These are phyloP conservation scores for Orbilia brochopaga DNA, from an alignment of 2,329 filamentous ascomycete species.

Conservation along the genomic window DNA sequence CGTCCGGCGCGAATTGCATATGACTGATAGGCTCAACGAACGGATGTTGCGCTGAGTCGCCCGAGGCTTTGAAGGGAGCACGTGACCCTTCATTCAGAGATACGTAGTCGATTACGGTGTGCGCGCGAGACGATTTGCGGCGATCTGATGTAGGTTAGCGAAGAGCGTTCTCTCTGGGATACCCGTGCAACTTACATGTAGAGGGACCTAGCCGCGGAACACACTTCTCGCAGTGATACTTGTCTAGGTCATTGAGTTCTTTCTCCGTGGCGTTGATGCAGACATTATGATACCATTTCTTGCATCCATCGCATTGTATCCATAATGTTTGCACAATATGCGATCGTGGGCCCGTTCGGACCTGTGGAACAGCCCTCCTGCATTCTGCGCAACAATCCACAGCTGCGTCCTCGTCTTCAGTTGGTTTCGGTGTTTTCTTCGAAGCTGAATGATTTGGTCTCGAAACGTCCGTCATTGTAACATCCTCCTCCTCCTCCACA, in stretches of 20 bases:
- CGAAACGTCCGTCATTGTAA: slow-evolving; percentile 30
- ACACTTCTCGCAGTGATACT: slow-evolving; percentile 69
- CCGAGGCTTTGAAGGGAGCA: slow-evolving; percentile 67
- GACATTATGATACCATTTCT: slow-evolving; percentile 71
- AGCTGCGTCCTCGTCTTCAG: slow-evolving; percentile 32
- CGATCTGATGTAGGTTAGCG: slow-evolving; percentile 58
- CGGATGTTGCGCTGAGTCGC: slow-evolving; percentile 70
- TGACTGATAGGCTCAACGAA: slow-evolving; percentile 71
- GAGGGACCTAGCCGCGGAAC: slow-evolving; percentile 68
- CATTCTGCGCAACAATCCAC: slow-evolving; percentile 43
- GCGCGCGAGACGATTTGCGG: slow-evolving; percentile 69
- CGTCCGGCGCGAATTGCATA: slow-evolving; percentile 67
- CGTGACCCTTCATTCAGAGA: slow-evolving; percentile 67
- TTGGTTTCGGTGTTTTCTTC: slow-evolving; percentile 16
- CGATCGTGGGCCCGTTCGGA: slow-evolving; percentile 30
- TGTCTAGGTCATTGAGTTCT: slow-evolving; percentile 71
- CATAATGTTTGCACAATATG: slow-evolving; percentile 58
- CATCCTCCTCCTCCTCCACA: slow-evolving; percentile 44
- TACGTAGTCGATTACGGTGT: slow-evolving; percentile 72
- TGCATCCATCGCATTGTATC: slow-evolving; percentile 73
- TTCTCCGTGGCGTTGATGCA: slow-evolving; percentile 71
- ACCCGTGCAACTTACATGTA: slow-evolving; percentile 61
- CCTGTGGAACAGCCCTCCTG: slow-evolving; percentile 36
- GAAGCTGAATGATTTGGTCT: slow-evolving; percentile 13
- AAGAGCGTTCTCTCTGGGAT: slow-evolving; percentile 51